Evolutionary conservation across 2,329 filamentous ascomycete species (phyloP), one percentile per base, ranked within the genome.

Genomic region (Paecilomyces dactylethromorphus): DNA sequence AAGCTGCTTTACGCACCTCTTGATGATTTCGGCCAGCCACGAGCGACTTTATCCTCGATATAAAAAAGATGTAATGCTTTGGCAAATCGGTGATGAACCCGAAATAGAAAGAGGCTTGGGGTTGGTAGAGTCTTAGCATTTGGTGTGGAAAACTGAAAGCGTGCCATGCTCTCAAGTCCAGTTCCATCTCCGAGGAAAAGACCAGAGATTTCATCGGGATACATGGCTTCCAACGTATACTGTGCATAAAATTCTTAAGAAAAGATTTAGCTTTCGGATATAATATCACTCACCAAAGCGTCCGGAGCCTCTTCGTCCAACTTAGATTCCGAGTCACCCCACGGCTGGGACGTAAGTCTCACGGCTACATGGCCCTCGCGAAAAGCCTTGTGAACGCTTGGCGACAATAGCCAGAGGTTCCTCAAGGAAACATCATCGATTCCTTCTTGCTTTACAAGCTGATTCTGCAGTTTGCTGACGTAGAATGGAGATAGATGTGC

Each of bases 21-120:
- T 5, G 35, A n/a, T 18, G n/a, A 8, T 45, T 45, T 58, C 13
- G 58, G 55, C 60, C 60, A 62, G 31, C 60, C 60, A 26, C 32
- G 11, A n/a, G 59, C 21, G 54, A 59, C 51, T 33, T 52, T 53
- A 50, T 58, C 55, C n/a, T 62, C 60, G 22, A 62, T 58, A 24
- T 33, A 62, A 50, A 61, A 62, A 32, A 59, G 54, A 29, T 62
- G 59, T 3, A 62, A 53, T 5, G 60, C 56, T 5, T 33, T 49
- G 26, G 61, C 55, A 35, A 63, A 57, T 39, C 60, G 53, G n/a
- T 22, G 59, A 51, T 63, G 59, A 29, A 59, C 53, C 15, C 52
- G 35, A 54, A 62, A 56, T 11, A 63, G 53, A 53, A 58, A 56
- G 50, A 35, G n/a, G 33, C 22, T 54, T 18, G 61, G 61, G 10